phyloP scores from a whole-genome alignment of 2,329 filamentous ascomycete species.

The Calonectria montana region DNA sequence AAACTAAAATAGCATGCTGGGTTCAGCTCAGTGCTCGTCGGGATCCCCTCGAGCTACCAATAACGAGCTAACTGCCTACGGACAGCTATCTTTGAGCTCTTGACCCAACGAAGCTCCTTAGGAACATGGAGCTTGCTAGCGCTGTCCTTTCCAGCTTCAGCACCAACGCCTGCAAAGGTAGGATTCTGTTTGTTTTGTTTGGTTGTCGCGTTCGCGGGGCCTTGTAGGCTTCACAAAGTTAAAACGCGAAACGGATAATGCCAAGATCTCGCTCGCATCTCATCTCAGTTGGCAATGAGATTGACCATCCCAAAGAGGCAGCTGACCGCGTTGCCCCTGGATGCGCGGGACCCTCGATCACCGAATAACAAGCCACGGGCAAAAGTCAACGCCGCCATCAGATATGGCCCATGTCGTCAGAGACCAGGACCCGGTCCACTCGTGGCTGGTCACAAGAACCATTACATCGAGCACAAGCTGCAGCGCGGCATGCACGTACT shows the following conservation, averaged over 20 bases:
- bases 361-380: constrained; percentile 7
- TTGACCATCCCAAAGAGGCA: neutral
- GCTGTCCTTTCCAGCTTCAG: neutral
- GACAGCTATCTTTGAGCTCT: neutral
- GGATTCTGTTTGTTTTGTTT: neutral
- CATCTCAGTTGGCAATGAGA: neutral
- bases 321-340: neutral
- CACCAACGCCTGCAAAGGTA: neutral
- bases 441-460: constrained; percentile 15
- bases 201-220: too few relatives aligned
- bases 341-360: constrained; percentile 6
- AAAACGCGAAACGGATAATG: neutral
- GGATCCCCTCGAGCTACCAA: neutral
- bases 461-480: neutral
- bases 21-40: neutral
- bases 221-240: neutral
- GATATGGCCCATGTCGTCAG: constrained; percentile 15
- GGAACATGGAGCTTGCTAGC: neutral
- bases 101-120: neutral
- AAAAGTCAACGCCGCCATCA: neutral
- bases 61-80: neutral
- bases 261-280: neutral
- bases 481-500: constrained; percentile 5
- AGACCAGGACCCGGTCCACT: constrained; percentile 2
- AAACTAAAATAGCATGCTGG: neutral